Percentiles rank a stretch among this genome's conserved stretches.
Evolutionary conservation across 805 yeast genomes (phyloP).

Genomic region (Torulaspora indica): DNA sequence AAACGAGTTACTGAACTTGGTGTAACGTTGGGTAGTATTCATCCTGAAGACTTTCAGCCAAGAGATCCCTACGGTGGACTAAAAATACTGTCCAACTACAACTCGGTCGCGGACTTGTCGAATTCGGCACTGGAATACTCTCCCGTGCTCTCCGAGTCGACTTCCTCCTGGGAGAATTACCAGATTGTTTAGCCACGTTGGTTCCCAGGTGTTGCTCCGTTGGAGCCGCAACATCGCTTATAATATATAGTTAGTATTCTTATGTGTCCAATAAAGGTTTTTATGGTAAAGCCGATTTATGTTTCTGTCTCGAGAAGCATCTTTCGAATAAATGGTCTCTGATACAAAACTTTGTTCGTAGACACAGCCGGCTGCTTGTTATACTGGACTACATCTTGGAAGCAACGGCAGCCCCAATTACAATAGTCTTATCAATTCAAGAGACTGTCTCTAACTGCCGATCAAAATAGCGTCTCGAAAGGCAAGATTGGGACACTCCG

Average conservation of each 20-base stretch:
- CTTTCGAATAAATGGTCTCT: not conserved
- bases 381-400: too few species aligned
- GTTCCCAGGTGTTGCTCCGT: too few species aligned
- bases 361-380: too few species aligned
- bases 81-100: constrained; percentile 9
- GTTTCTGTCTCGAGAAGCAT: not conserved
- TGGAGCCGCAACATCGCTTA: not conserved
- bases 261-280: constrained; percentile 1
- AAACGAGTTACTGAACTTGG: constrained; percentile 53
- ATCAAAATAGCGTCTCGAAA: too few species aligned
- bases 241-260: not conserved
- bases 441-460: too few species aligned
- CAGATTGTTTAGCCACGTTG: constrained; percentile 1
- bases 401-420: too few species aligned
- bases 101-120: constrained; percentile 4
- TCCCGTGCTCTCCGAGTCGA: constrained; percentile 7
- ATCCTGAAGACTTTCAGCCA: constrained; percentile 27
- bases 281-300: not conserved
- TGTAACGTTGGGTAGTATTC: constrained; percentile 53
- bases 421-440: too few species aligned
- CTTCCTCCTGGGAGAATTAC: constrained; percentile 5
- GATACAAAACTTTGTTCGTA: too few species aligned
- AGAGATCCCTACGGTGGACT: not conserved
- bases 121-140: constrained; percentile 1
- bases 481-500: too few species aligned